Conservation (phyloP, 257 asterid species). For the Apocynum venetum region DNA sequence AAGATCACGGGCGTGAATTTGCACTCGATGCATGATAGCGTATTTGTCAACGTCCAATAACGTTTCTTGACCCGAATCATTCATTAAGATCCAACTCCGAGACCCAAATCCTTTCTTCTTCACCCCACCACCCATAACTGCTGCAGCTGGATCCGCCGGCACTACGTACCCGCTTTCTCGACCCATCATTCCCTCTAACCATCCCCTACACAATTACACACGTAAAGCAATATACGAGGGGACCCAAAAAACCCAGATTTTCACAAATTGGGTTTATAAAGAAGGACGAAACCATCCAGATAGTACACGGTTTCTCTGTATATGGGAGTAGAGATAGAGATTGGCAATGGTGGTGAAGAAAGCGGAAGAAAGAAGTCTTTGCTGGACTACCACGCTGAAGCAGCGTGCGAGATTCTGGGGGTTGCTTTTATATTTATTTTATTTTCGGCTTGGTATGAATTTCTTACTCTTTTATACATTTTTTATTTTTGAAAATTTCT, state of each 20-base stretch:
- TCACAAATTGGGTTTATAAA: neutral
- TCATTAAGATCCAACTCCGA: conserved; percentile 72
- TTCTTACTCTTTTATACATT: neutral
- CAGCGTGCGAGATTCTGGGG: neutral
- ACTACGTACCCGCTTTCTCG: conserved; percentile 63
- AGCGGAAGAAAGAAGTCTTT: neutral
- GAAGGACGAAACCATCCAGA: neutral
- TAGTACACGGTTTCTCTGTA: neutral
- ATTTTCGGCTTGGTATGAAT: too few relatives aligned
- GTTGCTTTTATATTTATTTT: neutral
- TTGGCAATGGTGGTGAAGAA: neutral
- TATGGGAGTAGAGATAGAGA: neutral
- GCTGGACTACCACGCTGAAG: neutral
- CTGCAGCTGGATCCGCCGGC: conserved; percentile 47
- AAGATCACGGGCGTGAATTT: conserved; percentile 89
- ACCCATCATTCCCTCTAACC: conserved; percentile 45
- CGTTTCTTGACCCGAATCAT: conserved; percentile 53
- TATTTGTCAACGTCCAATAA: conserved; percentile 71
- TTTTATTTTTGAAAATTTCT: too few relatives aligned
- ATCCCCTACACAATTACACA: conserved; percentile 15
- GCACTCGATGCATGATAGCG: conserved; percentile 85
- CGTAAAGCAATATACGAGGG: neutral
- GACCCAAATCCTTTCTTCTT: conserved; percentile 61
- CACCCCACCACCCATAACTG: conserved; percentile 33
- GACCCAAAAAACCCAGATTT: neutral